These are phyloP conservation scores for Penicillium sp. DNA, from an alignment of 2,329 filamentous ascomycete genomes.

Conservation along the genomic window DNA sequence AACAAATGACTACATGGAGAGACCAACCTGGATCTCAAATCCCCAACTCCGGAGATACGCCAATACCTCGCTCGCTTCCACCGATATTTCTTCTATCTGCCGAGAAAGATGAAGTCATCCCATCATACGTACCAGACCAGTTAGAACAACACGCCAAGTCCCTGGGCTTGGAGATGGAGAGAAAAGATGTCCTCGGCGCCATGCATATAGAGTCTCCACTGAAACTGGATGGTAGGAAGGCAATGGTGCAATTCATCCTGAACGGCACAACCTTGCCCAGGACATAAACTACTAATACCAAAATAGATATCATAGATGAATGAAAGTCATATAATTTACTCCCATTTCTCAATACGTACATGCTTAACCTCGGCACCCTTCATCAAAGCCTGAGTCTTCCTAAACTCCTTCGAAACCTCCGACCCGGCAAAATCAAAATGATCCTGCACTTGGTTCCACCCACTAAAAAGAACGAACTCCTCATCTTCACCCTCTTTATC, in stretches of 20 bases:
- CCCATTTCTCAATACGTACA: constrained; percentile 16
- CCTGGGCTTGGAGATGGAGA: constrained; percentile 35
- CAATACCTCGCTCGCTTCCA: constrained; percentile 11
- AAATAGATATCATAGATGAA: not conserved
- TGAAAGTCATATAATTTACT: not conserved
- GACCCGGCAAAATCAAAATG: constrained; percentile 36
- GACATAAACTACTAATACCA: not conserved
- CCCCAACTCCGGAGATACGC: not conserved
- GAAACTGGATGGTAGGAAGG: constrained; percentile 43
- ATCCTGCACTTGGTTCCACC: constrained; percentile 39
- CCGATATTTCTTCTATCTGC: constrained; percentile 43
- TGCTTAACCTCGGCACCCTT: constrained; percentile 31
- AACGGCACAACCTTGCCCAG: not conserved
- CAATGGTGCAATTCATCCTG: constrained; percentile 33
- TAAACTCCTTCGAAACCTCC: constrained; percentile 32
- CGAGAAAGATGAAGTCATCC: constrained; percentile 46
- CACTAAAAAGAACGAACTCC: constrained; percentile 45
- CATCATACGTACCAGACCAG: constrained; percentile 34
- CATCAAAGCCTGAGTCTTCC: constrained; percentile 21
- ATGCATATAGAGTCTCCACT: constrained; percentile 52
- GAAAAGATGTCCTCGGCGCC: constrained; percentile 45
- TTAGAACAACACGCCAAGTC: constrained; percentile 37
- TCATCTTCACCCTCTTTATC: constrained; percentile 37
- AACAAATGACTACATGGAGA: constrained; percentile 34
- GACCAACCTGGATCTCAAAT: not conserved